These are phyloP conservation scores for Fusarium compactum DNA, from an alignment of 2,329 filamentous ascomycete genomes.

Conservation along the genomic window DNA sequence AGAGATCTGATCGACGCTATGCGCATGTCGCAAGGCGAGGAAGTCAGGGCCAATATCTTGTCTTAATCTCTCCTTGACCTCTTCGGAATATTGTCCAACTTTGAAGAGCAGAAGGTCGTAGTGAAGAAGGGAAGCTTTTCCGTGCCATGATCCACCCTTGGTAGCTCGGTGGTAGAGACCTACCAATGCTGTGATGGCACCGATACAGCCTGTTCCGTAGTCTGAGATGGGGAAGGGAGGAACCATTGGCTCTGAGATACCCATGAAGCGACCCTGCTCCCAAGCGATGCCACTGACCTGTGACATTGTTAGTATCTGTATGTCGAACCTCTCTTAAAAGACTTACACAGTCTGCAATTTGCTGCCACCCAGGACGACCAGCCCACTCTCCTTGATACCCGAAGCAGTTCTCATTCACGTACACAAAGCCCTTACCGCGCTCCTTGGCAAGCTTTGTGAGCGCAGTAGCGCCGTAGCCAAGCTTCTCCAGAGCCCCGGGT, in stretches of 20 bases:
- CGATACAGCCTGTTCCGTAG: constrained; percentile 80
- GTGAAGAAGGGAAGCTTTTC: constrained; percentile 73
- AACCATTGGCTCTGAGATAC: constrained; percentile 71
- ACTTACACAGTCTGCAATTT: constrained; percentile 73
- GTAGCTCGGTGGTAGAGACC: constrained; percentile 73
- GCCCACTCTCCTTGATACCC: constrained; percentile 72
- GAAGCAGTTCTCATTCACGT: constrained; percentile 79
- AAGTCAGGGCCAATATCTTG: constrained; percentile 64
- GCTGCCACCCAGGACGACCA: constrained; percentile 75
- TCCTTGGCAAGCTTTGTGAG: constrained; percentile 65
- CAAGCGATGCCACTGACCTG: constrained; percentile 69
- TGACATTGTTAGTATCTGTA: background rate
- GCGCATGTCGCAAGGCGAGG: constrained; percentile 67
- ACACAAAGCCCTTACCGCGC: constrained; percentile 72
- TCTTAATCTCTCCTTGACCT: constrained; percentile 65
- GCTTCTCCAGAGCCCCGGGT: constrained; percentile 71
- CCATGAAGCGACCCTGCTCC: constrained; percentile 73
- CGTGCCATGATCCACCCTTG: constrained; percentile 74
- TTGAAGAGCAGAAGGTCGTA: constrained; percentile 76
- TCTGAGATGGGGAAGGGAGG: constrained; percentile 74
- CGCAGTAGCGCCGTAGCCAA: constrained; percentile 71
- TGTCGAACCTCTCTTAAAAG: accelerated
- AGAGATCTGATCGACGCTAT: constrained; percentile 75
- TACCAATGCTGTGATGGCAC: constrained; percentile 73
- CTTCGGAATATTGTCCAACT: constrained; percentile 66